Conservation (phyloP, 78 protist species). For the Cavenderia fasciculata region DNA sequence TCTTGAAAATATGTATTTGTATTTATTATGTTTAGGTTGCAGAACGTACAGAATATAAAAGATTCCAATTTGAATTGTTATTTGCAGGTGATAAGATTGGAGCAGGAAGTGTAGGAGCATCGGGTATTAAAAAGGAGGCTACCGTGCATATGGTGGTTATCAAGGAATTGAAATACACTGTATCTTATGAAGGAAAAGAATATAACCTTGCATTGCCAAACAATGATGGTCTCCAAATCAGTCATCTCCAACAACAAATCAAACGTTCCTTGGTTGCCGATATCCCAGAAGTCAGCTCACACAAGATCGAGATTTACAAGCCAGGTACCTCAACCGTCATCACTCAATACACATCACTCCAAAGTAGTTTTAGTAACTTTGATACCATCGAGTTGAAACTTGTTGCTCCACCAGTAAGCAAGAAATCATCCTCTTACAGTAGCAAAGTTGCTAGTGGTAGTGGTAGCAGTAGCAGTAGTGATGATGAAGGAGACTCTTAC, state of each 20-base stretch:
- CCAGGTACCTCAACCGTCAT: background rate
- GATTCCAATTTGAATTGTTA: constrained; percentile 40
- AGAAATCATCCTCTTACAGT: background rate
- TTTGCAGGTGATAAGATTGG: constrained; percentile 48
- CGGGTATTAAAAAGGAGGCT: constrained; percentile 44
- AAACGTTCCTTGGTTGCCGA: background rate
- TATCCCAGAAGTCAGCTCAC: constrained; percentile 4
- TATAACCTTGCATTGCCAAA: constrained; percentile 49
- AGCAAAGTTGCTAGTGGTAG: too few relatives aligned
- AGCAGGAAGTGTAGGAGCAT: constrained; percentile 31
- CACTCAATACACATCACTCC: background rate
- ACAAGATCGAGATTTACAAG: background rate
- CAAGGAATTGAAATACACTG: constrained; percentile 35
- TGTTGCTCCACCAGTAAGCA: background rate
- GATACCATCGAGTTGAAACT: constrained; percentile 8
- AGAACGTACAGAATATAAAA: constrained; percentile 49
- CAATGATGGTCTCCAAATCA: constrained; percentile 42
- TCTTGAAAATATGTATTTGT: too few relatives aligned
- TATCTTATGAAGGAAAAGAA: constrained; percentile 26
- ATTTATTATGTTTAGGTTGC: too few relatives aligned
- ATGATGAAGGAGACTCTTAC: background rate
- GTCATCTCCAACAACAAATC: constrained; percentile 12
- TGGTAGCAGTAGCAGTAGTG: background rate
- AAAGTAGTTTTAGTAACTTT: background rate
- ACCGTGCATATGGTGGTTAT: constrained; percentile 54